These are phyloP conservation scores for Niebla homalea DNA, from an alignment of 495 filamentous ascomycete species.

Conservation along the genomic window DNA sequence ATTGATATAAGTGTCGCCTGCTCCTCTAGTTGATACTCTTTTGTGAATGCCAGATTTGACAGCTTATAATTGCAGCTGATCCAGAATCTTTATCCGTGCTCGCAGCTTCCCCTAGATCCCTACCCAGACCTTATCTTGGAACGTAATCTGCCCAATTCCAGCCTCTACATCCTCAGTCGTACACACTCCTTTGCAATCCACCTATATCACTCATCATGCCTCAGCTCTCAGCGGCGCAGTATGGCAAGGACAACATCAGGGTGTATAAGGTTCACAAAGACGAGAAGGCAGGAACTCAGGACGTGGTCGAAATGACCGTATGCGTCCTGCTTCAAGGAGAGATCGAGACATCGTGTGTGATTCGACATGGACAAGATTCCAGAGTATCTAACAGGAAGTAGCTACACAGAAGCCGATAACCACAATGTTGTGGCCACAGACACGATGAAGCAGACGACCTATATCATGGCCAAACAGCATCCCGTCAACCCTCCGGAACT, in stretches of 20 bases:
- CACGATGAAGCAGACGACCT: constrained; percentile 95
- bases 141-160: neutral
- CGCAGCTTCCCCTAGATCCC: neutral
- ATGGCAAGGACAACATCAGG: constrained; percentile 97
- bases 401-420: constrained; percentile 91
- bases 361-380: neutral
- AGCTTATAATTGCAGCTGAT: no score
- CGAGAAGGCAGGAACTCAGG: constrained; percentile 59
- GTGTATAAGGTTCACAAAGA: constrained; percentile 86
- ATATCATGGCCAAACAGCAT: constrained; percentile 86
- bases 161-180: neutral
- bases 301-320: constrained; percentile 90
- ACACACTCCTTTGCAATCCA: neutral
- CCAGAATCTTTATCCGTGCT: no score
- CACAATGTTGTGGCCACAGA: constrained; percentile 91
- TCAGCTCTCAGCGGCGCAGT: constrained; percentile 58
- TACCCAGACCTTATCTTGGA: neutral
- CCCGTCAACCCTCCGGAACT: constrained; percentile 88
- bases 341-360: constrained; percentile 69
- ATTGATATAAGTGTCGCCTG: neutral
- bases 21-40: neutral
- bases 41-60: neutral
- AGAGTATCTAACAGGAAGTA: constrained; percentile 20
- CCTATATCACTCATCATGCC: constrained; percentile 9
- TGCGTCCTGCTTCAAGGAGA: constrained; percentile 79